Percentiles rank a stretch among this genome's conserved stretches.
These are phyloP conservation scores for Pulicaria dysenterica DNA, from an alignment of 129 eudicot species.

Conservation along the genomic window DNA sequence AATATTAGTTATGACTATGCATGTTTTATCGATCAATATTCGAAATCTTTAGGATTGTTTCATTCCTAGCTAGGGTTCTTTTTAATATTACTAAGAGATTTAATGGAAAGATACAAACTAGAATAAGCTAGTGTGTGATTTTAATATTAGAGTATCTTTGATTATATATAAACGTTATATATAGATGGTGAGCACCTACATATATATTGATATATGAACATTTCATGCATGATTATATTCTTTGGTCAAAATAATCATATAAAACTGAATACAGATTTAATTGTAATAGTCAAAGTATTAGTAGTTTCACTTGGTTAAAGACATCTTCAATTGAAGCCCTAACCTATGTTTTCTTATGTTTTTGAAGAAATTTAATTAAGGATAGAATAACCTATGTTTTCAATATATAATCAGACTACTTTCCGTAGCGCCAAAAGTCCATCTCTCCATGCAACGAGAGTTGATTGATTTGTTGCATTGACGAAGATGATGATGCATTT, in stretches of 20 bases:
- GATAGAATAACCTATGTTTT: constrained; percentile 6
- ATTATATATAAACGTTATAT: neutral
- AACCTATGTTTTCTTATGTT: constrained; percentile 18
- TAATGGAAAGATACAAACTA: neutral
- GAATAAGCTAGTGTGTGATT: neutral
- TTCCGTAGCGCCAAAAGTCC: constrained; percentile 83
- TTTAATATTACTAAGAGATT: neutral
- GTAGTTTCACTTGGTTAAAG: constrained; percentile 26
- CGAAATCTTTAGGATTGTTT: too few species aligned
- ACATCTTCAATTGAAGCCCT: constrained; percentile 29
- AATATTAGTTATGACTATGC: too few species aligned
- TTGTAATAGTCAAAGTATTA: constrained; percentile 28
- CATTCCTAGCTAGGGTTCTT: too few species aligned
- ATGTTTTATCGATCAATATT: too few species aligned
- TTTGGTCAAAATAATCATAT: constrained; percentile 18
- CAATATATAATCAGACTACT: constrained; percentile 38
- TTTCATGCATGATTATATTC: neutral
- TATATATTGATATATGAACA: neutral
- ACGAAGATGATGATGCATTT: constrained; percentile 40
- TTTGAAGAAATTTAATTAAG: constrained; percentile 14
- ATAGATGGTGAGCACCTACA: neutral
- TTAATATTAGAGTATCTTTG: neutral
- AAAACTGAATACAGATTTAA: constrained; percentile 31
- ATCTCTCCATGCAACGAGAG: constrained; percentile 62
- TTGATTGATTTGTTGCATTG: constrained; percentile 62